Percentiles rank a stretch among this genome's conserved stretches.
phyloP scores from a whole-genome alignment of 352 stramenopile genomes.

The Peronospora belbahrii region DNA sequence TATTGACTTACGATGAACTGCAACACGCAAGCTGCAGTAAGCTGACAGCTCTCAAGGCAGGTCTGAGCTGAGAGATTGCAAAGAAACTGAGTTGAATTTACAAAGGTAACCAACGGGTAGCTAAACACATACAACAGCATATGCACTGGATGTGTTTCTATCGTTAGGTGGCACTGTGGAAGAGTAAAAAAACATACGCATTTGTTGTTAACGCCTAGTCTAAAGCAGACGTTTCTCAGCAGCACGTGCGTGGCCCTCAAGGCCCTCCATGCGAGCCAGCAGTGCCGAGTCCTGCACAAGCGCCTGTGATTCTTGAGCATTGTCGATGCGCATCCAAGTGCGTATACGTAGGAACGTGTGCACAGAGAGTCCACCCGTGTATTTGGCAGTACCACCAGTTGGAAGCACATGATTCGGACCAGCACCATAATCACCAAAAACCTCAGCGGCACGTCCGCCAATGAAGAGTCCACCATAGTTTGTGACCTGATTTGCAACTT shows the following conservation, averaged over 20 bases:
- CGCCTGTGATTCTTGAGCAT: constrained; percentile 64
- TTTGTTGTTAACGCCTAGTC: not conserved
- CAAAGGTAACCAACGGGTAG: too few species aligned
- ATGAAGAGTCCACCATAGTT: constrained; percentile 93
- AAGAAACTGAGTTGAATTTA: too few species aligned
- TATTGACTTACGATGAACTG: constrained; percentile 40
- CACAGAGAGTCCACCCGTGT: constrained; percentile 96
- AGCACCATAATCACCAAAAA: constrained; percentile 96
- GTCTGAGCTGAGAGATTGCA: too few species aligned
- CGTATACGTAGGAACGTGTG: constrained; percentile 97
- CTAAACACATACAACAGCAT: constrained; percentile 6
- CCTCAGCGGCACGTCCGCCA: constrained; percentile 89
- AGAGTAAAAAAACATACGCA: not conserved
- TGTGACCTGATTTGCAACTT: constrained; percentile 69
- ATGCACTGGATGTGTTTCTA: constrained; percentile 23
- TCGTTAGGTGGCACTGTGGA: constrained; percentile 14
- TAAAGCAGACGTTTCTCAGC: constrained; percentile 76
- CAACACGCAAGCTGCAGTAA: too few species aligned
- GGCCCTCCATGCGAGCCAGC: constrained; percentile 88
- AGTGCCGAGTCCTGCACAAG: constrained; percentile 92
- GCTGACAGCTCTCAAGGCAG: too few species aligned
- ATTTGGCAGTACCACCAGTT: constrained; percentile 93
- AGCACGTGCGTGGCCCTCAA: constrained; percentile 74
- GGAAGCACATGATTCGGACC: constrained; percentile 99
- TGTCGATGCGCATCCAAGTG: constrained; percentile 97